Evolutionary conservation across 768 basidiomycete genomes (phyloP).

Genomic region (Russula dissimulans): DNA sequence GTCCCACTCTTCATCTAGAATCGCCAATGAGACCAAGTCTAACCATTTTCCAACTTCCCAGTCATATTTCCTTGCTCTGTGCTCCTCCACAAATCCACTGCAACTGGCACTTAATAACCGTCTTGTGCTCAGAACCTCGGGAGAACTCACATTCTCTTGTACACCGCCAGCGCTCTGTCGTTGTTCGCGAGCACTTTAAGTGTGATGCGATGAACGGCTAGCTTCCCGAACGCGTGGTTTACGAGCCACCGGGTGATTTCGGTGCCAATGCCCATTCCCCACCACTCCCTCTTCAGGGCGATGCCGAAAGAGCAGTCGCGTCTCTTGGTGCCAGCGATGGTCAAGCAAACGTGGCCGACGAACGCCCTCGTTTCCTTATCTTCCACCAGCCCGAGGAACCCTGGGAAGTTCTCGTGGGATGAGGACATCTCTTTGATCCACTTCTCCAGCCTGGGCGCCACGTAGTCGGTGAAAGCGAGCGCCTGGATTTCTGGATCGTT

Average conservation of each 20-base stretch:
- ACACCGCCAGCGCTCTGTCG: constrained; percentile 10
- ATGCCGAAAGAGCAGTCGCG: constrained; percentile 3
- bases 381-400: constrained; percentile 10
- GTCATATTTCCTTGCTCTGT: not conserved
- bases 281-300: constrained; percentile 11
- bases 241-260: constrained; percentile 13
- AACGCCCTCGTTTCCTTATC: constrained; percentile 10
- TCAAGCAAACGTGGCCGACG: constrained; percentile 11
- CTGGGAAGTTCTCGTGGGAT: not conserved
- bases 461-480: constrained; percentile 8
- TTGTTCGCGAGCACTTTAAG: constrained; percentile 7
- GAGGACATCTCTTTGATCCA: constrained; percentile 5
- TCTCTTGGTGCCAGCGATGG: not conserved
- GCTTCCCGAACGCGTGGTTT: constrained; percentile 1
- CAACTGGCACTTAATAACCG: not conserved
- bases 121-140: not conserved
- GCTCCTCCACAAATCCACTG: constrained; percentile 11
- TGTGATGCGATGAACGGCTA: constrained; percentile 9
- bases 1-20: constrained; percentile 14
- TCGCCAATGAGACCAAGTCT: constrained; percentile 7
- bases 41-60: not conserved
- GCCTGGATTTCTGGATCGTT: constrained; percentile 14
- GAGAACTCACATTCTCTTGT: constrained; percentile 6
- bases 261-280: constrained; percentile 15
- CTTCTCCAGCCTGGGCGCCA: not conserved